Base-by-base conservation (phyloP, 164 flowering plant genomes). In the Litsea cubeba region DNA sequence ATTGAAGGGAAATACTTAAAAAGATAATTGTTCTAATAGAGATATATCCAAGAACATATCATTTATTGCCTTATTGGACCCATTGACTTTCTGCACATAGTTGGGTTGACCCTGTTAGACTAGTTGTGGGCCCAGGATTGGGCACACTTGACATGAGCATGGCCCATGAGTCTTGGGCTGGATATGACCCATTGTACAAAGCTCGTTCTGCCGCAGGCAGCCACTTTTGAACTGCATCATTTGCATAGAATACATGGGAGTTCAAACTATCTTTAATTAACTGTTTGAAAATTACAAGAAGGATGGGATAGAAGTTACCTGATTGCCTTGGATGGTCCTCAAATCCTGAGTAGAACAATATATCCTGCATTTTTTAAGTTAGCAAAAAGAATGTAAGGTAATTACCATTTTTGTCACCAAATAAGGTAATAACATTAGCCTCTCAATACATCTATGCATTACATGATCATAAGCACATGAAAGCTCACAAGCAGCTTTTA, bases 271-370 rank as follows among this genome's bases (percentile, higher is more conserved):
- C 60, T 20, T 54, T 54, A 54, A 12, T 15, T 25, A 49, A 50
- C 49, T 15, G 7, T 32, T 3, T 30, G 17, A 22, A 26, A 40
- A 68, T 22, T 3, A 46, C 2, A 68, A 57, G 62, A 18, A 20
- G 72, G 46, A 8, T 3, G 25, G 23, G 24, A 40, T 49, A 20
- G 46, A 10, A 26, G 35, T 69, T 83, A 89, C 97, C 92, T 81
- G 91, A 78, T 65, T 79, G 83, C 67, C 80, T 82, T 11, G 81
- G 75, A 50, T 70, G 84, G 68, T 86, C 85, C 46, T 83, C 82
- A 58, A 88, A 83, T 66, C 83, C 86, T 65, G 93, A 80, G 83
- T 86, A 78, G 69, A 89, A 82, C 64, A 83, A 71, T 10, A 88
- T 50, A 72, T 87, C 87, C 95, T 92, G 89, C 60, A 54, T 15